Percentiles rank a stretch among this genome's conserved stretches.
phyloP scores from a whole-genome alignment of 306 rosid genomes.

The Dalbergia oliveri region DNA sequence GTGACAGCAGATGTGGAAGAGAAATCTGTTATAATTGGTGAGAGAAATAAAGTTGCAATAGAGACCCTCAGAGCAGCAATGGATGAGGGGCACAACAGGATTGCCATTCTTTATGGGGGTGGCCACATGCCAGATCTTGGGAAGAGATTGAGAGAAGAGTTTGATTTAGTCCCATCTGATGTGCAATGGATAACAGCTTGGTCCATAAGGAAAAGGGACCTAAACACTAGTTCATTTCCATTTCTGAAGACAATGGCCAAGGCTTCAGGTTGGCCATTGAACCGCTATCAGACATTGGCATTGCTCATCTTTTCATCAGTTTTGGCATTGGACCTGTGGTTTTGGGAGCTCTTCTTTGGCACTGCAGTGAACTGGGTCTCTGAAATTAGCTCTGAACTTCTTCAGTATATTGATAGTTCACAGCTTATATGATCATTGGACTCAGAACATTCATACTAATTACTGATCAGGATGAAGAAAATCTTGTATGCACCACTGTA shows the following conservation, averaged over 20 bases:
- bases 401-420: constrained; percentile 55
- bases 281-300: constrained; percentile 95
- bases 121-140: constrained; percentile 99
- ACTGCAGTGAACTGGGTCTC: constrained; percentile 71
- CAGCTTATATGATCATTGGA: constrained; percentile 58
- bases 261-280: constrained; percentile 94
- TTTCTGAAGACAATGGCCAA: constrained; percentile 81
- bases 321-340: constrained; percentile 92
- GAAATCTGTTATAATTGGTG: constrained; percentile 85
- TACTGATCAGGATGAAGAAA: constrained; percentile 28
- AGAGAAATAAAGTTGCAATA: constrained; percentile 82
- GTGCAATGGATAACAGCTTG: constrained; percentile 91
- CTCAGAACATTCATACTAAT: constrained; percentile 28
- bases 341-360: constrained; percentile 94
- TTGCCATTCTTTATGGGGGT: constrained; percentile 95
- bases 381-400: constrained; percentile 58
- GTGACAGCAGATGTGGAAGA: constrained; percentile 83
- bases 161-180: constrained; percentile 72
- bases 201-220: constrained; percentile 70
- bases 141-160: constrained; percentile 83
- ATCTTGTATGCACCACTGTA: constrained; percentile 46
- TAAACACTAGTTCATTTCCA: constrained; percentile 74
- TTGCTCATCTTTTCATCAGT: constrained; percentile 89
- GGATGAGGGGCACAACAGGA: constrained; percentile 76
- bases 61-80: constrained; percentile 70